A percentile compares a stretch with the other conserved stretches of the same genome.
Conservation (phyloP, 805 yeast species). For the Hanseniaspora nectarophila region DNA sequence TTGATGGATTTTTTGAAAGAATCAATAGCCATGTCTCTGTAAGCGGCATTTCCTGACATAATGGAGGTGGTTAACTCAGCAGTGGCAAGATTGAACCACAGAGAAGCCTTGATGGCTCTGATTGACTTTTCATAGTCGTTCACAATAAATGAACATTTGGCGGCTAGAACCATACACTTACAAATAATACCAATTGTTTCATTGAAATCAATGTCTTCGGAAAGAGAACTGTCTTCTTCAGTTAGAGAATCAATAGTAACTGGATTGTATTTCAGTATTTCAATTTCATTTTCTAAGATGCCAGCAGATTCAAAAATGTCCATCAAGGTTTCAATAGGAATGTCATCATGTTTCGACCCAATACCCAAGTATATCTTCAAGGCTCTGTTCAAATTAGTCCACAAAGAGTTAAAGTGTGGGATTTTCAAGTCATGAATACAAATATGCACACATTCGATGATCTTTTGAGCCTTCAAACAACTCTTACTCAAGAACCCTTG, state of each 20-base stretch:
- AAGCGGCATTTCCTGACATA: slow-evolving; percentile 23
- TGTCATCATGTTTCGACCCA: slow-evolving; percentile 38
- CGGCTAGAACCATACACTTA: slow-evolving; percentile 35
- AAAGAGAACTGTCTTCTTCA: slow-evolving; percentile 20
- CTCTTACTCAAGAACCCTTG: slow-evolving; percentile 64
- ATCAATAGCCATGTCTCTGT: slow-evolving; percentile 42
- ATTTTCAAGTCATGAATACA: slow-evolving; percentile 17
- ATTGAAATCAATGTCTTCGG: slow-evolving; percentile 20
- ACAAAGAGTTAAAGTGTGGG: slow-evolving; percentile 39
- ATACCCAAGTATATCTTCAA: slow-evolving; percentile 42
- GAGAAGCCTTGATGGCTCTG: slow-evolving; percentile 43
- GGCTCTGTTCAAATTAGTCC: slow-evolving; percentile 56
- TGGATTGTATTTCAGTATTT: slow-evolving; percentile 15
- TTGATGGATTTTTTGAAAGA: slow-evolving; percentile 56
- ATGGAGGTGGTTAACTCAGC: slow-evolving; percentile 42
- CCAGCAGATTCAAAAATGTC: slow-evolving; percentile 21
- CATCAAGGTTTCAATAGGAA: slow-evolving; percentile 39
- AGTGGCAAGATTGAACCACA: slow-evolving; percentile 60
- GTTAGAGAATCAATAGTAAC: not conserved
- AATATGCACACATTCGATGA: slow-evolving; percentile 30
- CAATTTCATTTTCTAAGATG: slow-evolving; percentile 23
- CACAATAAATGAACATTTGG: slow-evolving; percentile 34
- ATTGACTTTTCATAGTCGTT: slow-evolving; percentile 21
- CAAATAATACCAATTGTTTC: slow-evolving; percentile 30
- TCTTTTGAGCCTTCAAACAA: slow-evolving; percentile 34